These are phyloP conservation scores for Fusarium poae DNA, from an alignment of 2,329 filamentous ascomycete species.

Conservation along the genomic window DNA sequence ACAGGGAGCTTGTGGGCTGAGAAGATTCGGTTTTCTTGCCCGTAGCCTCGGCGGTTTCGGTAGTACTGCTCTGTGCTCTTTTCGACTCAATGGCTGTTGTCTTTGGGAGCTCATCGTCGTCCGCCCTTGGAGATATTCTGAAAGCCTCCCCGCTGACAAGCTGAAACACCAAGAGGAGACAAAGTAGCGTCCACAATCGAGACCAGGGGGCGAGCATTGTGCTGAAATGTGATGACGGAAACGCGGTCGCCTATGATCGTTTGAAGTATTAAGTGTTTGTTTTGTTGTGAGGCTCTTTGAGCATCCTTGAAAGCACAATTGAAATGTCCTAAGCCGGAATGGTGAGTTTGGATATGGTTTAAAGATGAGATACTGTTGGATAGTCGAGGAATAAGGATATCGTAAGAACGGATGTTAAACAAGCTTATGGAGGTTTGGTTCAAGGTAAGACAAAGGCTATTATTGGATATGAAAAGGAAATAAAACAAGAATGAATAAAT, in stretches of 20 bases:
- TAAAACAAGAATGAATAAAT: constrained; percentile 21
- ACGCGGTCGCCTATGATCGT: not conserved
- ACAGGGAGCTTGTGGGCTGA: constrained; percentile 11
- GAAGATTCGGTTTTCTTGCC: constrained; percentile 29
- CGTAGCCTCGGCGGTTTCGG: constrained; percentile 31
- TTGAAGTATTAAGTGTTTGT: not conserved
- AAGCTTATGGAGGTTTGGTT: constrained; percentile 19
- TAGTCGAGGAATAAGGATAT: constrained; percentile 7
- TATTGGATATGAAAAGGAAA: constrained; percentile 18
- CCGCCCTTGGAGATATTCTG: constrained; percentile 53
- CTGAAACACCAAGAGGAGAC: constrained; percentile 56
- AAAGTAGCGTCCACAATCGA: constrained; percentile 56
- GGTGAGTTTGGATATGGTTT: not conserved
- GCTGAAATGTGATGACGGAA: not conserved
- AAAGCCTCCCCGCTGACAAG: constrained; percentile 53
- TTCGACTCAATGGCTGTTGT: constrained; percentile 35
- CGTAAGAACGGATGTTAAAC: not conserved
- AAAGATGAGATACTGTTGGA: constrained; percentile 8
- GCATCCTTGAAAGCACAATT: constrained; percentile 39
- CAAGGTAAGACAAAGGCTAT: constrained; percentile 36
- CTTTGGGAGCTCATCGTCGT: constrained; percentile 38
- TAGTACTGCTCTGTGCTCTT: constrained; percentile 23
- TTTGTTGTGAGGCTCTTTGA: constrained; percentile 19
- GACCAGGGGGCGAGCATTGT: constrained; percentile 54
- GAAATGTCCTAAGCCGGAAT: not conserved